These are phyloP conservation scores for Podila clonocystis DNA, from an alignment of 192 early-diverging fungal genomes.

Conservation along the genomic window DNA sequence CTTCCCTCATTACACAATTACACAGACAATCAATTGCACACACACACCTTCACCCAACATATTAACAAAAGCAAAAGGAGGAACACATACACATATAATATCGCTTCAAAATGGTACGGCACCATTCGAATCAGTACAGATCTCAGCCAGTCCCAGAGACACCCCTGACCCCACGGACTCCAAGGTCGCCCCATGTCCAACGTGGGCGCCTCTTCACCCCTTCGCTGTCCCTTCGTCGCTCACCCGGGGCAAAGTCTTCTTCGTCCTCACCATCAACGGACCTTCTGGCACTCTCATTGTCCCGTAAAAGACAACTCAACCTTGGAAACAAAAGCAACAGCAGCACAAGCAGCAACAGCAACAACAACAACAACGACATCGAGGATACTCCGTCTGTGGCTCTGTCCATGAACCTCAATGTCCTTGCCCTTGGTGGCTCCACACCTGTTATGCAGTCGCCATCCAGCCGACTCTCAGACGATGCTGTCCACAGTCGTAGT, in stretches of 20 bases:
- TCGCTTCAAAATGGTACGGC: no score
- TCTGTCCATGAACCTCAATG: slow-evolving; percentile 34
- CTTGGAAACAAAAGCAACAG: not conserved
- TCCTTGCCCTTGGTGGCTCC: slow-evolving; percentile 5
- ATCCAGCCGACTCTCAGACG: slow-evolving; percentile 21
- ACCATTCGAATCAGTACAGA: not conserved
- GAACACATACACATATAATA: no score
- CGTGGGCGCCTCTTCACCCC: slow-evolving; percentile 11
- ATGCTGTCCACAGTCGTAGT: slow-evolving; percentile 4
- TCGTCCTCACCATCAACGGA: not conserved
- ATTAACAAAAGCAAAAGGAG: no score
- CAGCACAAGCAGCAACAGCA: not conserved
- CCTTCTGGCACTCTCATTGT: not conserved
- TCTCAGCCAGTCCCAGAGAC: slow-evolving; percentile 17
- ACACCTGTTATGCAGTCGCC: not conserved
- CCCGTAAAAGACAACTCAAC: no score
- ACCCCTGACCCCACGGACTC: slow-evolving; percentile 35
- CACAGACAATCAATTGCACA: no score
- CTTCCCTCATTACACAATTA: no score
- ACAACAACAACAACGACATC: not conserved
- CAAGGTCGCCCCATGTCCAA: slow-evolving; percentile 21
- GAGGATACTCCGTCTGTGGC: slow-evolving; percentile 16
- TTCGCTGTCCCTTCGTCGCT: not conserved
- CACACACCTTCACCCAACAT: no score
- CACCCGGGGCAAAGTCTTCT: not conserved